Evolutionary conservation across 257 asterid genomes (phyloP).

Genomic region (Lycium ferocissimum): DNA sequence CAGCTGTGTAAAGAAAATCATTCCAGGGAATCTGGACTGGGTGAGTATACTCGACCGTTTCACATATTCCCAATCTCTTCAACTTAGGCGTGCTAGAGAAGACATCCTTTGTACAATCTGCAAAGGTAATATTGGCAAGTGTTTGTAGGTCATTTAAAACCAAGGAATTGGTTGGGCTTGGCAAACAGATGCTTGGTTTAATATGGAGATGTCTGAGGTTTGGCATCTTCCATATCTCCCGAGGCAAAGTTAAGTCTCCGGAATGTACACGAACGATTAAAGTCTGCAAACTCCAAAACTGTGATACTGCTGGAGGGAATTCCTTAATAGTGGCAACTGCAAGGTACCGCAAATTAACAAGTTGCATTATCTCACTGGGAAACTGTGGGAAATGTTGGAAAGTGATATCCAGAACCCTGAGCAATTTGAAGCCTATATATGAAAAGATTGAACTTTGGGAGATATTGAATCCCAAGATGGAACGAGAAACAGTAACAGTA

Average conservation of each 20-base stretch:
- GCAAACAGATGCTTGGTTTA: constrained; percentile 33
- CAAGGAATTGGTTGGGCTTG: background rate
- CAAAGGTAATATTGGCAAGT: constrained; percentile 35
- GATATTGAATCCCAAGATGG: constrained; percentile 22
- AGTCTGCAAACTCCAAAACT: constrained; percentile 42
- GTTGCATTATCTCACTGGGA: constrained; percentile 34
- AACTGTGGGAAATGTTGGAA: constrained; percentile 36
- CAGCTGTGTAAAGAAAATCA: constrained; percentile 20
- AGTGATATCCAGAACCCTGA: constrained; percentile 43
- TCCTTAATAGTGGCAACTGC: constrained; percentile 38
- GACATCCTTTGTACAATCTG: constrained; percentile 35
- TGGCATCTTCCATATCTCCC: constrained; percentile 37
- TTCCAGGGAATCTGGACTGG: constrained; percentile 19
- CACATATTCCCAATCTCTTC: constrained; percentile 44
- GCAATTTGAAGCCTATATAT: constrained; percentile 37
- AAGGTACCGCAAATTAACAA: constrained; percentile 42
- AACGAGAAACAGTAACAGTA: constrained; percentile 26
- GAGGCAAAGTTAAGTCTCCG: constrained; percentile 30
- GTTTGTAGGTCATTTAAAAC: constrained; percentile 31
- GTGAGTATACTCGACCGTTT: constrained; percentile 26
- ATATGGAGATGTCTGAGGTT: constrained; percentile 39
- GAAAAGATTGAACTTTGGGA: background rate
- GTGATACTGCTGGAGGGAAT: constrained; percentile 29
- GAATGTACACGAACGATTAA: constrained; percentile 42
- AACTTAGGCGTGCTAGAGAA: constrained; percentile 33